Base-by-base conservation (phyloP, 179 eudicot genomes). In the Silene noctiflora region DNA sequence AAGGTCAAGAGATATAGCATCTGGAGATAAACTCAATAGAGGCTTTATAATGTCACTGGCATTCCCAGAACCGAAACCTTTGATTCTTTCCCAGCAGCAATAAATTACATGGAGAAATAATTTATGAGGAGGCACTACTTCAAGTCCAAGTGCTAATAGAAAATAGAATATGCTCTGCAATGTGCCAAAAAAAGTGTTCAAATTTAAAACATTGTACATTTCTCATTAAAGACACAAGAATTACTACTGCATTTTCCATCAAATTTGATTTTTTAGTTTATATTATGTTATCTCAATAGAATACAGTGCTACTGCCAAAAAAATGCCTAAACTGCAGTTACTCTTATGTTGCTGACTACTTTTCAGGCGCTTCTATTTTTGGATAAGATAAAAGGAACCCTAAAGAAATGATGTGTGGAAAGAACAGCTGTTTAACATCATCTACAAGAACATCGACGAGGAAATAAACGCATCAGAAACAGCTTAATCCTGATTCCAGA, bases 131-230 rank as follows among this genome's bases (percentile, higher is more conserved):
- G 88, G 91, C 73, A 87, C 76, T 61, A 85, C 79, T 87, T 94
- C 97, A 46, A 94, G 89, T 69, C 85, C 95, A 79, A 95, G 96
- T 12, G 96, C 87, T 27, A 95, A 39, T 39, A 93, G 78, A 80
- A 89, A 95, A 84, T 84, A 95, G 46, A 86, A 17, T 48, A 93
- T 74, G 70, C 87, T 88, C 98, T 94, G 88, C 81, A 81, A 51
- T 24, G 77, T 63, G 59, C 59, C 59, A 16, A 53, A 14, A 17
- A 14, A 14, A 53, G 19, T 53, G 19, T 12, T 4, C 17, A 31
- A 61, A 48, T 4, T 19, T 39, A 35, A 29, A 60, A 7, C 21
- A 62, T 13, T 2, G 11, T 11, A 33, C 21, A 29, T 17, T 19
- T 7, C 67, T 61, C 19, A 25, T 42, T 71, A 16, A 35, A 67